Base-by-base conservation (phyloP, 345 rosid genomes). In the Hibiscus tridactylites region DNA sequence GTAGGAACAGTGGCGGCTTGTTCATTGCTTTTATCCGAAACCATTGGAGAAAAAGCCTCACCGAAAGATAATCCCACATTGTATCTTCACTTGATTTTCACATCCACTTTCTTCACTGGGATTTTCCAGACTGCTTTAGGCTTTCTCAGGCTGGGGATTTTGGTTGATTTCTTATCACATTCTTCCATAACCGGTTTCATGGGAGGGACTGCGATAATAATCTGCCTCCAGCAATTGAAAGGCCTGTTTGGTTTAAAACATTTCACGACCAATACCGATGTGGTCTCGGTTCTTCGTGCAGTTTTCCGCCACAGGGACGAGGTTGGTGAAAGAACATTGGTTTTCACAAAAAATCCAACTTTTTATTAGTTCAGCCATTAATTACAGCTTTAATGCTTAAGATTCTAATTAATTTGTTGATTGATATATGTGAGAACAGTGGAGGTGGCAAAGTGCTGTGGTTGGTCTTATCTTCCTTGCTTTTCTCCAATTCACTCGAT, bases 111-210 rank as follows among this genome's bases (percentile, higher is more conserved):
- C 80, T 42, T 94, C 83, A 90, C 94, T 33, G 98, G 98, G 69
- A 44, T 91, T 29, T 86, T 90, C 71, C 87, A 94, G 77, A 26
- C 85, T 39, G 74, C 83, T 53, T 63, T 91, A 24, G 97, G 98
- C 16, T 53, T 88, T 33, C 47, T 90, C 28, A 91, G 96, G 72
- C 72, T 94, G 68, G 97, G 97, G 29, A 82, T 94, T 60, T 68
- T 94, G 72, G 97, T 94, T 75, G 98, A 94, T 76, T 91, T 94
- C 77, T 60, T 94, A 75, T 86, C 98, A 10, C 97, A 91, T 70
- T 90, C 98, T 0, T 91, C 98, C 6, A 94, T 94, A 70, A 84
- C 88, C 3, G 98, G 98, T 26, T 91, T 93, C 87, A 91, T 93
- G 96, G 87, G 88, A 28, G 97, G 97, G 44, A 91, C 97, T 0